Evolutionary conservation across 257 asterid genomes (phyloP).

Genomic region (Ilex aquifolium): DNA sequence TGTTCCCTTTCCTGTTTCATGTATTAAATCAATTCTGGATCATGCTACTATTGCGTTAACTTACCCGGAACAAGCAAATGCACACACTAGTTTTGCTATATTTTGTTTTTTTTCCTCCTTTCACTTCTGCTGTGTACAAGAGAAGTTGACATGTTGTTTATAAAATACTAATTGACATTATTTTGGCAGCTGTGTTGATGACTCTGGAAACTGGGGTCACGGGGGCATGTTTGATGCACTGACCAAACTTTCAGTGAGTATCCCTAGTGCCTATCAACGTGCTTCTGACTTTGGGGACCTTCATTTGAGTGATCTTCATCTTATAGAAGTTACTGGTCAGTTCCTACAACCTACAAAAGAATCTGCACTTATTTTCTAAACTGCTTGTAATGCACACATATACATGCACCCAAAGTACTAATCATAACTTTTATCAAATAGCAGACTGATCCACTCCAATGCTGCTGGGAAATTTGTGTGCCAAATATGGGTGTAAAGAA

Average conservation of each 20-base stretch:
- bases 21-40: too few species aligned
- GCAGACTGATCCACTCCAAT: not conserved
- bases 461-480: not conserved
- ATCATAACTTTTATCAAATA: not conserved
- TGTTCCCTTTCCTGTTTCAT: too few species aligned
- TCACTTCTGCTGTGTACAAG: too few species aligned
- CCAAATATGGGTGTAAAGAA: not conserved
- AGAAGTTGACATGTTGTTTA: too few species aligned
- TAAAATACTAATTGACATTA: constrained; percentile 8
- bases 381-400: not conserved
- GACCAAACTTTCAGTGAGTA: constrained; percentile 48
- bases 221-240: constrained; percentile 93
- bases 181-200: constrained; percentile 76
- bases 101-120: too few species aligned
- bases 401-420: not conserved
- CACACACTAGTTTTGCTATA: too few species aligned
- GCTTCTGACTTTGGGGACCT: constrained; percentile 90
- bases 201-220: constrained; percentile 94
- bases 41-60: too few species aligned
- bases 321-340: constrained; percentile 59
- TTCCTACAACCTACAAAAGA: constrained; percentile 12
- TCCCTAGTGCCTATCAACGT: constrained; percentile 64
- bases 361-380: not conserved
- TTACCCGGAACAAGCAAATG: too few species aligned
- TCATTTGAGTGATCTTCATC: constrained; percentile 87